Conservation (phyloP, 352 stramenopile genomes). For the Globisporangium spiculum region DNA sequence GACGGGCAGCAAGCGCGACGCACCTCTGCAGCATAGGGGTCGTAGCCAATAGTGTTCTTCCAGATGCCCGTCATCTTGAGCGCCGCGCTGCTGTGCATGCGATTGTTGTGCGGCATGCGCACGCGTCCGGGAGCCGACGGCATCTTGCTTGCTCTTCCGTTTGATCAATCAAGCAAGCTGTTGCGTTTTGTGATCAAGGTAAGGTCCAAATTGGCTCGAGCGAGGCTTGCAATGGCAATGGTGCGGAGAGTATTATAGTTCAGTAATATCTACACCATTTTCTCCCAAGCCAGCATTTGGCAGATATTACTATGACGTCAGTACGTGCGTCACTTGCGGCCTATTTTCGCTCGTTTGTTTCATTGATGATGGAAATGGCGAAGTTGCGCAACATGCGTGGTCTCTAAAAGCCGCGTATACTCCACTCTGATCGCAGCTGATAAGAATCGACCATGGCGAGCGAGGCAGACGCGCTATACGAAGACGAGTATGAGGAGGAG, state of each 20-base stretch:
- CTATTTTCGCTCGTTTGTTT: background rate
- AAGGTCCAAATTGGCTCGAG: background rate
- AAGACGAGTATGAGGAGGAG: slow-evolving; percentile 27
- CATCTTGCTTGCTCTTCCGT: slow-evolving; percentile 43
- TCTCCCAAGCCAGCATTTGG: background rate
- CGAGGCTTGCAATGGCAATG: too few species aligned
- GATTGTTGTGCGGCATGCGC: slow-evolving; percentile 97
- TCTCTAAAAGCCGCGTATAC: background rate
- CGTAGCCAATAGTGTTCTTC: slow-evolving; percentile 96
- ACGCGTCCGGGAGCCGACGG: slow-evolving; percentile 84
- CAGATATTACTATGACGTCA: background rate
- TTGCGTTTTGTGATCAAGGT: background rate
- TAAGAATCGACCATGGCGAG: slow-evolving; percentile 13
- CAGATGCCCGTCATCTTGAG: slow-evolving; percentile 97
- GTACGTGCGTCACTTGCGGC: background rate
- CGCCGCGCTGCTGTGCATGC: slow-evolving; percentile 91
- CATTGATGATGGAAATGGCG: background rate
- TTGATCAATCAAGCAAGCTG: background rate
- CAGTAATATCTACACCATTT: background rate
- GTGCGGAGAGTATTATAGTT: too few species aligned
- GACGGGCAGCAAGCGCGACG: background rate
- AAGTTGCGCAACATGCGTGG: background rate
- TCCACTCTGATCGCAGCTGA: background rate
- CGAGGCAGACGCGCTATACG: slow-evolving; percentile 16
- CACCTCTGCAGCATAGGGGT: slow-evolving; percentile 87